Base-by-base conservation (phyloP, 768 basidiomycete species). In the Podaxis pistillaris region DNA sequence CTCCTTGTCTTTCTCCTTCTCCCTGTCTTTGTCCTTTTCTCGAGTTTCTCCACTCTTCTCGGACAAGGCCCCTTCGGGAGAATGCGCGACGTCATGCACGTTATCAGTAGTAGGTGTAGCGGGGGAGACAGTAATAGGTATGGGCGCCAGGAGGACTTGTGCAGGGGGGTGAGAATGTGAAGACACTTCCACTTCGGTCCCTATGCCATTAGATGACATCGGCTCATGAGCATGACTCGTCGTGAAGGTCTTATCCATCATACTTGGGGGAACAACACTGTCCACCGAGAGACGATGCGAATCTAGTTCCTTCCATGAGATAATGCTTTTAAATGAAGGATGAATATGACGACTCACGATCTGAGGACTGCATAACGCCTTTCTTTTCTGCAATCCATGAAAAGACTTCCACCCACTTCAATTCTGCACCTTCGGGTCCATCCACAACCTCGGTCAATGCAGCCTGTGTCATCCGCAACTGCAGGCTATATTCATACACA, bases 401-500 rank as follows among this genome's bases (percentile, higher is more conserved):
- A 72, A 96, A 96, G 7, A 94, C 82, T 28, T 94, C 93, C 15
- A 94, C 78, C 85, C 94, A 95, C 61, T 86, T 87, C 17, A 78
- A 75, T 64, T 90, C 88, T 0, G 94, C 95, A 44, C 86, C 85
- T 68, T 96, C 93, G 0, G 94, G 82, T 0, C 97, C 96, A 40
- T 94, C 89, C 17, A 91, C 82, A 38, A 88, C 83, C 74, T 98
- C 97, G 17, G 83, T 82, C 54, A 98, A 76, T 5, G 88, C 86
- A 53, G 90, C 86, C 69, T 92, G 88, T 0, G 94, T 91, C 83
- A 96, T 91, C 33, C 94, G 81, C 36, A 98, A 73, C 73, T 97
- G 91, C 50, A 97, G 76, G 19, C 90, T 88, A 58, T 89, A 81
- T 69, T 91, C 91, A 65, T 97, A 90, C 11, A 80, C 68, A 41